These are phyloP conservation scores for Neostapfia colusana DNA, from an alignment of 176 grass and related monocot species.

Conservation along the genomic window DNA sequence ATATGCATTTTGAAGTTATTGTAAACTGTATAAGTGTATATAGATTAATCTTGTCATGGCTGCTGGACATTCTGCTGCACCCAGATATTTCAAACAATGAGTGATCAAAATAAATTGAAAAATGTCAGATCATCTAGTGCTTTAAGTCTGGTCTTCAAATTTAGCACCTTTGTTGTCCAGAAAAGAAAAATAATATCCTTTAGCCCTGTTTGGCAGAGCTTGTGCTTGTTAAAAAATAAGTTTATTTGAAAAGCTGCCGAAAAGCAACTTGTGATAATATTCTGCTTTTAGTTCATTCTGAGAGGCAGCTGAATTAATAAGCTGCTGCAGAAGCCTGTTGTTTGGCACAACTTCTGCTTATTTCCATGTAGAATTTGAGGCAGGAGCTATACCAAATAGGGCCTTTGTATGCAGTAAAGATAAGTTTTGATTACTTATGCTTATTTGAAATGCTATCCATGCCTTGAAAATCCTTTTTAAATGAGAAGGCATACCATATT, in stretches of 20 bases:
- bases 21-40: not conserved
- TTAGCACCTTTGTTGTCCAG: slow-evolving; percentile 4
- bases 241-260: too few relatives aligned
- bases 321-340: too few relatives aligned
- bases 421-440: not conserved
- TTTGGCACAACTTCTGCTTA: too few relatives aligned
- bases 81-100: not conserved
- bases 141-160: not conserved
- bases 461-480: not conserved
- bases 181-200: not conserved
- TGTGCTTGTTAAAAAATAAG: too few relatives aligned
- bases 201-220: too few relatives aligned
- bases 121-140: slow-evolving; percentile 6
- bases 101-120: not conserved
- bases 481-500: not conserved
- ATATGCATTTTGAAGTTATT: not conserved
- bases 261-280: too few relatives aligned
- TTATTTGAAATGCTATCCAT: slow-evolving; percentile 5
- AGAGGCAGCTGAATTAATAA: too few relatives aligned
- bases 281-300: too few relatives aligned
- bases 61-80: not conserved
- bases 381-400: too few relatives aligned
- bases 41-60: not conserved
- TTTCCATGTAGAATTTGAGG: too few relatives aligned
- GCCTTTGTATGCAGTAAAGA: not conserved